Evolutionary conservation across 352 stramenopile genomes (phyloP).

Genomic region (Peronospora destructor): DNA sequence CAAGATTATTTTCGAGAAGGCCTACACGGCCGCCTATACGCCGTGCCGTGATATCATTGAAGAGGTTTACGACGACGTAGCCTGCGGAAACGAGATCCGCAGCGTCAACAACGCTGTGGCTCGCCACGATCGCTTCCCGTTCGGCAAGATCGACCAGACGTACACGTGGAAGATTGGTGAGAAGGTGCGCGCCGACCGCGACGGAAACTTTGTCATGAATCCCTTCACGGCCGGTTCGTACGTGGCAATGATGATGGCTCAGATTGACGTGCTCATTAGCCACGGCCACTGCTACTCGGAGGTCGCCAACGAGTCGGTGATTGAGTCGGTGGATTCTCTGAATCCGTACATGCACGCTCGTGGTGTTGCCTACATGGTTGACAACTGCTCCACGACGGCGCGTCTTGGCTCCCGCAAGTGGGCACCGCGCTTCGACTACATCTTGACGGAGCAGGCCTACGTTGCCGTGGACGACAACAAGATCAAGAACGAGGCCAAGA

Average conservation of each 20-base stretch:
- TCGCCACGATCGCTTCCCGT: conserved; percentile 90
- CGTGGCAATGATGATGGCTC: conserved; percentile 97
- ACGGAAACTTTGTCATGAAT: conserved; percentile 96
- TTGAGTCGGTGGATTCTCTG: conserved; percentile 96
- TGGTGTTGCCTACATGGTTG: conserved; percentile 97
- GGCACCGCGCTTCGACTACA: conserved; percentile 98
- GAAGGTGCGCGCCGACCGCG: conserved; percentile 90
- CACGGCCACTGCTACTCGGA: conserved; percentile 96
- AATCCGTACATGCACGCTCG: conserved; percentile 99
- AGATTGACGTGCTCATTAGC: conserved; percentile 96
- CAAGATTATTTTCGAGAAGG: conserved; percentile 91
- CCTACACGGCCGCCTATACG: conserved; percentile 93
- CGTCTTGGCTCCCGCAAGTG: conserved; percentile 96
- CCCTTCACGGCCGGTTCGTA: conserved; percentile 96
- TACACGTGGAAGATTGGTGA: conserved; percentile 96
- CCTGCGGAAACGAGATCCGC: conserved; percentile 96
- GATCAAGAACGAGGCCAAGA: conserved; percentile 67
- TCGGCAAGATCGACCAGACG: conserved; percentile 97
- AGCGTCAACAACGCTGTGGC: conserved; percentile 96
- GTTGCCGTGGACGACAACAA: conserved; percentile 92
- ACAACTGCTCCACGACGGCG: conserved; percentile 98
- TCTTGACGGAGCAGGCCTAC: conserved; percentile 96
- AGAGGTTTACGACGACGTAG: conserved; percentile 98
- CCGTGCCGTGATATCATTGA: conserved; percentile 96
- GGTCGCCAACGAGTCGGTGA: conserved; percentile 98